Base-by-base conservation (phyloP, 2,329 filamentous ascomycete genomes). In the Xylaria digitata region DNA sequence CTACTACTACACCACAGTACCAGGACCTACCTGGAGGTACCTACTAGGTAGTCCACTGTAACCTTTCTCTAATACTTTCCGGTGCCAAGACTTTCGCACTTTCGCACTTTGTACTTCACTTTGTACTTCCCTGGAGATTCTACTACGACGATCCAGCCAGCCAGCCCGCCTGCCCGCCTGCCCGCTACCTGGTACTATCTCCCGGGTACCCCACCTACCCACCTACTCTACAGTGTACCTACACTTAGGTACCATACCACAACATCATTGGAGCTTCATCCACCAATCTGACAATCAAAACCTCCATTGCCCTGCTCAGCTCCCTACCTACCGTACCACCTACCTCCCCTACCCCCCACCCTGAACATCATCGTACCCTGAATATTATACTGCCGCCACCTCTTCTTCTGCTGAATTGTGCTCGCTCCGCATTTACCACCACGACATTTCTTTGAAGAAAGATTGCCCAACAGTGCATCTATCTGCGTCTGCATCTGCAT, bases 321-420 rank as follows among this genome's bases (percentile, higher is more conserved):
- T 19, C 34, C 43, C 34, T 37, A 37, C 34, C 26, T 55, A 30
- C 56, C 26, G 26, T 26, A 26, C 26, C 26, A 26, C 26, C 26
- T 34, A 37, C 48, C 42, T 42, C 55, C 42, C 54, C n/a, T 42
- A 11, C 53, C 49, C 26, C n/a, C 26, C 56, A 60, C 46, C 60
- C 61, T 53, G 45, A 60, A 30, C 61, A 64, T 64, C 54, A 60
- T 11, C 23, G 13, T 30, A 21, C 49, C 49, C 34, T 13, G 8
- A 37, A 37, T 6, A 21, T 61, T 57, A 56, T 67, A 56, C 61
- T 67, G 61, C 60, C 60, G 60, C 49, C 50, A 64, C 55, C 60
- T 49, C 55, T 60, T 52, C 34, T 56, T 40, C 32, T 58, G 53
- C 45, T 53, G 42, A 40, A 48, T 37, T 34, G 46, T 55, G 32